Percentiles rank a stretch among this genome's conserved stretches.
These are phyloP conservation scores for Xylariaceae sp. DNA, from an alignment of 2,329 filamentous ascomycete species.

Conservation along the genomic window DNA sequence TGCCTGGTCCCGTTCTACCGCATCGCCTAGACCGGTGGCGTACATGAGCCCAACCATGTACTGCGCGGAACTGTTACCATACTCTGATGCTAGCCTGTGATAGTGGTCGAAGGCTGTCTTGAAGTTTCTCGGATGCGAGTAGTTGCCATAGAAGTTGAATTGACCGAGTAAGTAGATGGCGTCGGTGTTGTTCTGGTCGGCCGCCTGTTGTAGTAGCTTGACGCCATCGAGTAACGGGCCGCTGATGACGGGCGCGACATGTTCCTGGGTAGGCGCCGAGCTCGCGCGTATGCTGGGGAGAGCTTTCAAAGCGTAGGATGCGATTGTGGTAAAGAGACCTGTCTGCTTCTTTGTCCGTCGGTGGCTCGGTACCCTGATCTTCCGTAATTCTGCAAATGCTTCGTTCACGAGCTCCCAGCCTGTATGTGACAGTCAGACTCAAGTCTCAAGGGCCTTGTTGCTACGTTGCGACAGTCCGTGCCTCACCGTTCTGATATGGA, in stretches of 20 bases:
- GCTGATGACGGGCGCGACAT: conserved; percentile 35
- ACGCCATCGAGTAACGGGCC: conserved; percentile 51
- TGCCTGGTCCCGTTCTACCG: conserved; percentile 81
- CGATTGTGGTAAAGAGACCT: conserved; percentile 41
- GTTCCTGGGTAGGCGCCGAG: conserved; percentile 41
- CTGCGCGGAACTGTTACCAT: conserved; percentile 89
- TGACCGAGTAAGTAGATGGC: conserved; percentile 87
- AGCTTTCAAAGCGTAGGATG: conserved; percentile 46
- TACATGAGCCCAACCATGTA: conserved; percentile 97
- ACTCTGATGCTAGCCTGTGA: conserved; percentile 67
- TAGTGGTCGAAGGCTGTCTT: conserved; percentile 78
- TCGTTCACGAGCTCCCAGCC: conserved; percentile 54
- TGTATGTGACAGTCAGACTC: conserved; percentile 21
- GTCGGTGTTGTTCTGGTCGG: conserved; percentile 65
- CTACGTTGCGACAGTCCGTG: background rate
- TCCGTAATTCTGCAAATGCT: conserved; percentile 49
- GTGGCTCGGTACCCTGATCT: conserved; percentile 46
- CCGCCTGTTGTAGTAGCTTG: conserved; percentile 51
- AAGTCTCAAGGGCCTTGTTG: background rate
- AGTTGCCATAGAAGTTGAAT: conserved; percentile 97
- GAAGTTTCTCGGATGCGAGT: conserved; percentile 80
- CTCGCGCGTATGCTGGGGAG: conserved; percentile 50
- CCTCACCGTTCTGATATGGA: conserved; percentile 34
- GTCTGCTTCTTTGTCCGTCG: conserved; percentile 43
- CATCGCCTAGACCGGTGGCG: conserved; percentile 82